These are phyloP conservation scores for Nigrospora sphaerica DNA, from an alignment of 2,329 filamentous ascomycete species.

Conservation along the genomic window DNA sequence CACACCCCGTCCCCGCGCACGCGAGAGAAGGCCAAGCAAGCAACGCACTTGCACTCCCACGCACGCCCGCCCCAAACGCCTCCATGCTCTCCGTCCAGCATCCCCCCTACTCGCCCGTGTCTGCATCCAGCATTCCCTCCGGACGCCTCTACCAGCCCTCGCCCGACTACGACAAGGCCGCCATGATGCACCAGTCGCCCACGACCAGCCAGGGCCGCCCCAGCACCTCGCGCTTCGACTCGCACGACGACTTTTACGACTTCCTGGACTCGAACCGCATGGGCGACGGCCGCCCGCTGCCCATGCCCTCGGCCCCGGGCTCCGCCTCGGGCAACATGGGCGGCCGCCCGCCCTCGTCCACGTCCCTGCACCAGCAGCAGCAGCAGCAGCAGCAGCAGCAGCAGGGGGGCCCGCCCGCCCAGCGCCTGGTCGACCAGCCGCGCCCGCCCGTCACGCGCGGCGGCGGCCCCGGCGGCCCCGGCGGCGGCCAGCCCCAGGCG, in stretches of 20 bases:
- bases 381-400: constrained; percentile 13
- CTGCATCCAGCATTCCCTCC: too few species aligned
- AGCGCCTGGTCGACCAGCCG: constrained; percentile 12
- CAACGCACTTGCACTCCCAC: too few species aligned
- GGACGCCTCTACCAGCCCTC: background rate
- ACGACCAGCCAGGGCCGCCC: background rate
- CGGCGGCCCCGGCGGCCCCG: constrained; percentile 14
- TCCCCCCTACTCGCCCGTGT: too few species aligned
- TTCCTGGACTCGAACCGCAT: constrained; percentile 20
- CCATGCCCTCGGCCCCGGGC: constrained; percentile 1
- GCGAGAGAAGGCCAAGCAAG: too few species aligned
- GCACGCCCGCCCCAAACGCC: too few species aligned
- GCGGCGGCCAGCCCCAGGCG: constrained; percentile 1
- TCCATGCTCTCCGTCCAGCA: too few species aligned
- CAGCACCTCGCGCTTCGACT: constrained; percentile 4
- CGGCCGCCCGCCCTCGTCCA: constrained; percentile 1
- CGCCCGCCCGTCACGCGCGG: constrained; percentile 18
- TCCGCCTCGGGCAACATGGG: constrained; percentile 5
- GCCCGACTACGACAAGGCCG: background rate
- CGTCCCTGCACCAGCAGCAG: constrained; percentile 8
- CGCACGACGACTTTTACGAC: constrained; percentile 23
- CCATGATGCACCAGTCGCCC: background rate
- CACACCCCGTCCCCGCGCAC: too few species aligned
- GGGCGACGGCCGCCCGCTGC: too few species aligned
- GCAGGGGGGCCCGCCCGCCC: constrained; percentile 3